Evolutionary conservation across 495 filamentous ascomycete species (phyloP).

Genomic region (Neurospora sublineolata): DNA sequence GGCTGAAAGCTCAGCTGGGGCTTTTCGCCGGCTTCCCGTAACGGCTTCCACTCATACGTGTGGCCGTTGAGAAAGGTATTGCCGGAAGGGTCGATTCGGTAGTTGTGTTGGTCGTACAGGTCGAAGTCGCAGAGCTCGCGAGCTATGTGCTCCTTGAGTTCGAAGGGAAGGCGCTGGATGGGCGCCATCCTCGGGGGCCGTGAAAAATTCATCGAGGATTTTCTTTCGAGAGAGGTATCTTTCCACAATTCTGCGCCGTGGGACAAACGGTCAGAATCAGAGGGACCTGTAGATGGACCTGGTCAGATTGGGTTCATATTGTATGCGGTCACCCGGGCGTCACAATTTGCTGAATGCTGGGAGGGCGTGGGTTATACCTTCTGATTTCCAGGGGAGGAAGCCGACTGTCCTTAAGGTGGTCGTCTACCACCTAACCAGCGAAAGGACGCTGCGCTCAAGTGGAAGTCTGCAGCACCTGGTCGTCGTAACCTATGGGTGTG

Average conservation of each 20-base stretch:
- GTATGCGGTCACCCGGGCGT: background rate
- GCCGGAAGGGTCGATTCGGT: background rate
- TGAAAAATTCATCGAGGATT: background rate
- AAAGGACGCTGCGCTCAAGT: background rate
- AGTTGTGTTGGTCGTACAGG: background rate
- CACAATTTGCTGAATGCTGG: background rate
- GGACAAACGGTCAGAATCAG: background rate
- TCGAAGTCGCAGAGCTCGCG: background rate
- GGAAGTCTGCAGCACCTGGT: background rate
- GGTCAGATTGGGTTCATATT: background rate
- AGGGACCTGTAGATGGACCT: background rate
- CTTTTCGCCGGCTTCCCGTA: background rate
- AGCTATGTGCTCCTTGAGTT: background rate
- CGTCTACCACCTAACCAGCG: background rate
- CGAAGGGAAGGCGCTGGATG: background rate
- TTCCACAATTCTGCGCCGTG: background rate
- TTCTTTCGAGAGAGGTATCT: background rate
- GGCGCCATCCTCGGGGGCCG: background rate
- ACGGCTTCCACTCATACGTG: background rate
- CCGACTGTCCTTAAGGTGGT: background rate
- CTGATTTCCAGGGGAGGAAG: background rate
- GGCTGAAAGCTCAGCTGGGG: background rate
- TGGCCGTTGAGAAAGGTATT: background rate
- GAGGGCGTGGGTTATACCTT: background rate
- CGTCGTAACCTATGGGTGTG: background rate